Conservation (phyloP, 208 protist genomes). For the Herpetomonas tarakana region DNA sequence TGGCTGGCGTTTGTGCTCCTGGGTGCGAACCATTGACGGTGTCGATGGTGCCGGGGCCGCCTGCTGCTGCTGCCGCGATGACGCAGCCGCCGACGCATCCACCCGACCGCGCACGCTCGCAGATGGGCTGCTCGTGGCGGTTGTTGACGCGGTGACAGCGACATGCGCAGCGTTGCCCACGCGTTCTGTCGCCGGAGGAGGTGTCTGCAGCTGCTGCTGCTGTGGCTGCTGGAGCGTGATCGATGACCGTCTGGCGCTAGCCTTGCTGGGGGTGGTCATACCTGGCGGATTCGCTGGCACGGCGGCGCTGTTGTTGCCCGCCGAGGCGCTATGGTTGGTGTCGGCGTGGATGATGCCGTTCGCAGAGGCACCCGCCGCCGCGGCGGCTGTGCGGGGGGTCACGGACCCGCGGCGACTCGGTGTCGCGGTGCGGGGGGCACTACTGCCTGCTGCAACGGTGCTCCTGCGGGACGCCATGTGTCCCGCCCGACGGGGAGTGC, state of each 20-base stretch:
- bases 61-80: not conserved
- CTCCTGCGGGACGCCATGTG: not conserved
- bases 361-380: not conserved
- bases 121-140: not conserved
- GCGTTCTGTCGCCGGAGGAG: not conserved
- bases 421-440: not conserved
- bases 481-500: not conserved
- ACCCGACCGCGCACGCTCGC: too few species aligned
- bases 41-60: not conserved
- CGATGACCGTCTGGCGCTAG: not conserved
- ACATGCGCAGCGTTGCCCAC: too few species aligned
- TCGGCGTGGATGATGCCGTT: not conserved
- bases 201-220: conserved; percentile 11
- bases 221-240: not conserved
- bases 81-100: not conserved
- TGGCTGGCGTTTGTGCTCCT: not conserved
- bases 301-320: not conserved
- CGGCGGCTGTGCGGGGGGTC: not conserved
- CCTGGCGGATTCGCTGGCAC: not conserved
- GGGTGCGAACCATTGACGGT: not conserved
- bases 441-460: too few species aligned
- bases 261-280: not conserved
- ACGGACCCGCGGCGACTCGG: not conserved
- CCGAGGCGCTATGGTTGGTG: not conserved
- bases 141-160: not conserved